Evolutionary conservation across 805 yeast genomes (phyloP), one percentile per base, ranked within the genome.

Genomic region (Myxozyma mucilagina): DNA sequence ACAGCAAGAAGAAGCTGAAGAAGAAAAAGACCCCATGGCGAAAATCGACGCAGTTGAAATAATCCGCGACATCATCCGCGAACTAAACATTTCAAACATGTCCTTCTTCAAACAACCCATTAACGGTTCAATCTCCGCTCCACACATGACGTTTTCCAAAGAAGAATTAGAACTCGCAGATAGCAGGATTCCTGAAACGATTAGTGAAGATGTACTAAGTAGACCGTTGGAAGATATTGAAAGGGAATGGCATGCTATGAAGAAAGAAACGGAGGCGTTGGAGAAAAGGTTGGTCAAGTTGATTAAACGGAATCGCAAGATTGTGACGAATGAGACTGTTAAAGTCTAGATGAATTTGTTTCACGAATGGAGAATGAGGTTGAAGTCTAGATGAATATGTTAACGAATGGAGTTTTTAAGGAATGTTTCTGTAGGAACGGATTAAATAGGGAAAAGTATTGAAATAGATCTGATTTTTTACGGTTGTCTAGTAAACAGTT

Each of bases 281-380:
- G 64, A 36, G 60, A 61, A 57, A 35, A 57, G 48, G 35, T 32
- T 63, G 39, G 45, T 42, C 18, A 63, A 61, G 53, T 47, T 56
- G 10, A 50, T 56, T 9, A 63, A 53, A 41, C 48, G 56, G 38
- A 53, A 57, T 44, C 44, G 57, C 59, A 56, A 50, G 50, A 35
- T 61, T 31, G 56, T 47, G 3, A 39, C 55, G 11, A 61, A 44
- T 10, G 54, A 50, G 13, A 8, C 44, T 41, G 20, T 50, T 35
- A 50, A 50, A 24, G 32, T 50, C 11, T 50, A 50, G 32, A 6
- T 3, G 32, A 10, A n/a, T 14, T 41, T 13, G 18, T 41, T 41
- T 41, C 7, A 20, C 45, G 45, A 9, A 41, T 2, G 45, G 45
- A 16, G 45, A 3, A 2, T 24, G n/a, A n/a, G n/a, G 20, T 50